Evolutionary conservation across 108 stramenopile species (phyloP).

Genomic region (Nannochloropsis oceanica): DNA sequence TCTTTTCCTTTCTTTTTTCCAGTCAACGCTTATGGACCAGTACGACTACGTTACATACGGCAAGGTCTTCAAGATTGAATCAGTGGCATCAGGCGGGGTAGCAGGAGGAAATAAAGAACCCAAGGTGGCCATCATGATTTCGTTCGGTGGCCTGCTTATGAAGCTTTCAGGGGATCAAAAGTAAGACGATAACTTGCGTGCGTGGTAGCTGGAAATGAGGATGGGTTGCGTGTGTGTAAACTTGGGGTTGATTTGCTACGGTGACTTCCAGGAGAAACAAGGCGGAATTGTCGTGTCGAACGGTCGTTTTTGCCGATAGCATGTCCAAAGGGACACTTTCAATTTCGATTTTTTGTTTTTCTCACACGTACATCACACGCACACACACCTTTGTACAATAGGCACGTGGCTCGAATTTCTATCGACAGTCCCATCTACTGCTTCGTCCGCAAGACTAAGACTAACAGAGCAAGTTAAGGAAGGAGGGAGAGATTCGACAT

Average conservation of each 20-base stretch:
- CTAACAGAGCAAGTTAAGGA: not conserved
- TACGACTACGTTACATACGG: not conserved
- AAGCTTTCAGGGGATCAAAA: not conserved
- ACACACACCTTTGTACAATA: too few relatives aligned
- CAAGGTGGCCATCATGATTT: not conserved
- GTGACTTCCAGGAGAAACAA: too few relatives aligned
- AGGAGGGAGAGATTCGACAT: not conserved
- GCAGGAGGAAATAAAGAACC: not conserved
- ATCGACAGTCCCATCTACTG: not conserved
- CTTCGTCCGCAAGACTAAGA: not conserved
- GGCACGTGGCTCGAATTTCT: not conserved
- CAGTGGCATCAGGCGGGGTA: not conserved
- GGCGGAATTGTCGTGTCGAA: too few relatives aligned
- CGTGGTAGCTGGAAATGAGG: too few relatives aligned
- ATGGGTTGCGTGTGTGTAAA: too few relatives aligned
- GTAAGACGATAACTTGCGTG: not conserved
- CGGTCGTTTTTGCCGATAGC: too few relatives aligned
- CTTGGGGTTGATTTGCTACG: too few relatives aligned
- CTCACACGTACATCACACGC: too few relatives aligned
- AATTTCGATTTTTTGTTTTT: too few relatives aligned
- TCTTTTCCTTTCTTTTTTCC: not conserved
- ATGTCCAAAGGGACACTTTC: too few relatives aligned
- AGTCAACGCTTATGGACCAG: not conserved
- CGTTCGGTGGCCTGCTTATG: not conserved
- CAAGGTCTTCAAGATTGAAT: not conserved